Evolutionary conservation across 495 filamentous ascomycete species (phyloP), one percentile per base, ranked within the genome.

Genomic region (Massariosphaeria phaeospora): DNA sequence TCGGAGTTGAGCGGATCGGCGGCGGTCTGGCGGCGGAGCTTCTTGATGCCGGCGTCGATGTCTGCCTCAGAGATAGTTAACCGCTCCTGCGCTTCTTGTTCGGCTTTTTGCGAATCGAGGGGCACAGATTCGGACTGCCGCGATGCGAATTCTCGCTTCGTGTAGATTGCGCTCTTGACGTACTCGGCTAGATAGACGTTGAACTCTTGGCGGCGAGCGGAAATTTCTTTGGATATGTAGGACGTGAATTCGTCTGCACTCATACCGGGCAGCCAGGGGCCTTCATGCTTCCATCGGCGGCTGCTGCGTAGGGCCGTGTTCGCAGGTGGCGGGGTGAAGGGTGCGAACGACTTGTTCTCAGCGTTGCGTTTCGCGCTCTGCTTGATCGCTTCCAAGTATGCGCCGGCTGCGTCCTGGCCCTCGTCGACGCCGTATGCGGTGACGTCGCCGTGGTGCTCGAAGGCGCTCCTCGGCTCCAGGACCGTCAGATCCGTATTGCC

Each of bases 201-300:
- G 13, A 81, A 72, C 33, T 72, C 59, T 26, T 62, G 65, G n/a
- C 76, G 62, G 7, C 63, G 69, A 48, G 84, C 71, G 20, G 73
- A 58, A 2, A 86, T 79, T 17, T 89, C 66, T 10, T 72, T 66
- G 51, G 79, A 80, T 48, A 91, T 57, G 61, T 82, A 87, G 10
- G 70, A 55, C 9, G 75, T 69, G 65, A 98, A 95, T 25, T 88
- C 82, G 8, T 81, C 80, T 29, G 84, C 76, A 3, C 76, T 79
- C 77, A 88, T 82, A 13, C 84, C 84, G 11, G 82, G 81, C 25
- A 96, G 75, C 83, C 84, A 96, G 8, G 93, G 93, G 0, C 93
- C 91, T 30, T 70, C 70, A 57, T 80, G 88, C 58, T 84, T 88
- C 87, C 87, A 93, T 12, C 56, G 43, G 7, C 27, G 20, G n/a